phyloP scores from a whole-genome alignment of 1,284 basidiomycete species.

The Pseudozyma flocculosa region DNA sequence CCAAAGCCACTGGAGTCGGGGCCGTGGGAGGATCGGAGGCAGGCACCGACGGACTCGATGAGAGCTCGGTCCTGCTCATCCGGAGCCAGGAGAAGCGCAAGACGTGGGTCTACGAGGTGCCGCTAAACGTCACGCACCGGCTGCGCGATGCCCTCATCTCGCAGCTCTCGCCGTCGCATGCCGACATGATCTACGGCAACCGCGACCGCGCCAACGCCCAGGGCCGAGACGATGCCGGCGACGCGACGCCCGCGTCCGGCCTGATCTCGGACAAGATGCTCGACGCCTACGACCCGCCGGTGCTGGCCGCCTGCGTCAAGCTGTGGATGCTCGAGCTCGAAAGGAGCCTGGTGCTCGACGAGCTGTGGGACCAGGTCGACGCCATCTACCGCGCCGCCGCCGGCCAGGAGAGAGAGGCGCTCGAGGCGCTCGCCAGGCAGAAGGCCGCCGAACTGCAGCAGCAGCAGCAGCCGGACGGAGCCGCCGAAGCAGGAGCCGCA shows the following conservation, averaged over 20 bases:
- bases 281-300: slow-evolving; percentile 76
- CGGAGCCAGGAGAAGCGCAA: slow-evolving; percentile 72
- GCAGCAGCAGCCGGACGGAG: neutral
- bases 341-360: slow-evolving; percentile 37
- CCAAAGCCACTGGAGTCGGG: no score
- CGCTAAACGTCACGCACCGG: slow-evolving; percentile 75
- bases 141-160: slow-evolving; percentile 76
- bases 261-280: slow-evolving; percentile 64
- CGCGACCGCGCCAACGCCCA: neutral
- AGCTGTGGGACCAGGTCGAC: slow-evolving; percentile 51
- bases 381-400: slow-evolving; percentile 49
- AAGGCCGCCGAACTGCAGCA: neutral
- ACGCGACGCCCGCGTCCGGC: slow-evolving; percentile 1
- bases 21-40: no score
- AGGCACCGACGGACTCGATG: no score
- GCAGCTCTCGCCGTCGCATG: slow-evolving; percentile 28
- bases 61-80: slow-evolving; percentile 2
- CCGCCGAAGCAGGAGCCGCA: slow-evolving; percentile 3
- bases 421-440: slow-evolving; percentile 9
- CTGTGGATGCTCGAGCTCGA: slow-evolving; percentile 65
- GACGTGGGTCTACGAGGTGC: slow-evolving; percentile 78
- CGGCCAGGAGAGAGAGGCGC: slow-evolving; percentile 39
- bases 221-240: slow-evolving; percentile 1
- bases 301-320: slow-evolving; percentile 79
- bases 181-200: slow-evolving; percentile 22